These are phyloP conservation scores for Cystobasidium onofrii DNA, from an alignment of 768 basidiomycete species.

Conservation along the genomic window DNA sequence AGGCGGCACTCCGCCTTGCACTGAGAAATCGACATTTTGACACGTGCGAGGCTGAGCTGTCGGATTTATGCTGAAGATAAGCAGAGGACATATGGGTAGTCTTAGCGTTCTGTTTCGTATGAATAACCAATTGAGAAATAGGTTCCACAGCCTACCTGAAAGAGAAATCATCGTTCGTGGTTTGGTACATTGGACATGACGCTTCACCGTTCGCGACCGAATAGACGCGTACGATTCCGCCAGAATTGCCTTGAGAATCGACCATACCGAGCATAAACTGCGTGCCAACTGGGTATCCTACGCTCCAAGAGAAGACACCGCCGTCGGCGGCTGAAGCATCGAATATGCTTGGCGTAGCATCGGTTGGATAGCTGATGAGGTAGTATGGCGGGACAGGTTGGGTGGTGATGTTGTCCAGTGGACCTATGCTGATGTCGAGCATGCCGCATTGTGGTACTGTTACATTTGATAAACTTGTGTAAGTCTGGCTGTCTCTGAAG, in stretches of 20 bases:
- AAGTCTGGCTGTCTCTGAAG: too few relatives aligned
- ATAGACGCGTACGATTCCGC: conserved; percentile 24
- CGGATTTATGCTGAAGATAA: neutral
- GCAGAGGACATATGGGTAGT: neutral
- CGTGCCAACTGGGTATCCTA: conserved; percentile 20
- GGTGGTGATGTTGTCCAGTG: neutral
- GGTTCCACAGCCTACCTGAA: neutral
- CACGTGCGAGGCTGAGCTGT: conserved; percentile 19
- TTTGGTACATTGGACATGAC: neutral
- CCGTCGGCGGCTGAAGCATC: conserved; percentile 14
- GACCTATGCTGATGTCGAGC: conserved; percentile 2
- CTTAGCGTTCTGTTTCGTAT: neutral
- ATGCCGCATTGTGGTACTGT: conserved; percentile 19
- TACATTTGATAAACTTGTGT: neutral
- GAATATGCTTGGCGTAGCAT: conserved; percentile 1
- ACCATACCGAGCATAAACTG: conserved; percentile 27
- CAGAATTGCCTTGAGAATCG: conserved; percentile 27
- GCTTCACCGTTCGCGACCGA: neutral
- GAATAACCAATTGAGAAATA: neutral
- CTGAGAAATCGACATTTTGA: conserved; percentile 11
- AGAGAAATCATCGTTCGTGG: neutral
- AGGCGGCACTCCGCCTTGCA: conserved; percentile 12
- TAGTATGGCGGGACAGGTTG: conserved; percentile 31
- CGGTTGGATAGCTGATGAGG: conserved; percentile 17
- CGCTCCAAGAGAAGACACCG: neutral